phyloP scores from a whole-genome alignment of 1,284 basidiomycete genomes.

The Tremellales sp. region DNA sequence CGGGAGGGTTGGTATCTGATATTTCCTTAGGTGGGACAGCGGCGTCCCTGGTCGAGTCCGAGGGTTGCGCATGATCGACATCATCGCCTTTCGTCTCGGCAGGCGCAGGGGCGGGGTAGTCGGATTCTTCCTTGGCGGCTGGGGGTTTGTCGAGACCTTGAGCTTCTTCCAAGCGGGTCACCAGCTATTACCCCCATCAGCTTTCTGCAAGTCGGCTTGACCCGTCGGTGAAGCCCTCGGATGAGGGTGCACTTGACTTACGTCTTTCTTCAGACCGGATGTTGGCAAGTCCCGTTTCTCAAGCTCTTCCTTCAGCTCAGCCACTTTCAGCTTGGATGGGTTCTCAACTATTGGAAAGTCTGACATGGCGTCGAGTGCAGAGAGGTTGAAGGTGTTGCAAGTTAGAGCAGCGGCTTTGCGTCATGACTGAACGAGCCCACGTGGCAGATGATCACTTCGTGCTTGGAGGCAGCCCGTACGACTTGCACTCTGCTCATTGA shows the following conservation, averaged over 20 bases:
- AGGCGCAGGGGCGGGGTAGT: not conserved
- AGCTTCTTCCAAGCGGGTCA: slow-evolving; percentile 30
- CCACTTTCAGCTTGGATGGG: slow-evolving; percentile 30
- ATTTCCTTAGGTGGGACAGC: not conserved
- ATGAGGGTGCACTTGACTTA: slow-evolving; percentile 23
- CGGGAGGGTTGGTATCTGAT: not conserved
- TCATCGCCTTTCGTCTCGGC: not conserved
- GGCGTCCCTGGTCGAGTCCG: not conserved
- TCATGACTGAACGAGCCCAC: too few relatives aligned
- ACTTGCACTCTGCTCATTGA: too few relatives aligned
- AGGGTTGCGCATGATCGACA: not conserved
- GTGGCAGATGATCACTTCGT: too few relatives aligned
- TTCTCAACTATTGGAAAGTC: slow-evolving; percentile 1
- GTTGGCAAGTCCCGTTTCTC: slow-evolving; percentile 35
- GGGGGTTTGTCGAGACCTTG: slow-evolving; percentile 12
- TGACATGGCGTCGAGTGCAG: not conserved
- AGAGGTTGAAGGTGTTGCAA: not conserved
- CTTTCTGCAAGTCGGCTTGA: too few relatives aligned
- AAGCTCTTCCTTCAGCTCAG: slow-evolving; percentile 47
- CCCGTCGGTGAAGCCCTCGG: not conserved
- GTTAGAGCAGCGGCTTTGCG: too few relatives aligned
- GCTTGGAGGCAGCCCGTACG: too few relatives aligned
- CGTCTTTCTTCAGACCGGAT: slow-evolving; percentile 45
- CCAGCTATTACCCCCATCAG: too few relatives aligned
- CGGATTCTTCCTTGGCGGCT: not conserved